Evolutionary conservation across 108 stramenopile genomes (phyloP).

Genomic region (Conticribra weissflogii): DNA sequence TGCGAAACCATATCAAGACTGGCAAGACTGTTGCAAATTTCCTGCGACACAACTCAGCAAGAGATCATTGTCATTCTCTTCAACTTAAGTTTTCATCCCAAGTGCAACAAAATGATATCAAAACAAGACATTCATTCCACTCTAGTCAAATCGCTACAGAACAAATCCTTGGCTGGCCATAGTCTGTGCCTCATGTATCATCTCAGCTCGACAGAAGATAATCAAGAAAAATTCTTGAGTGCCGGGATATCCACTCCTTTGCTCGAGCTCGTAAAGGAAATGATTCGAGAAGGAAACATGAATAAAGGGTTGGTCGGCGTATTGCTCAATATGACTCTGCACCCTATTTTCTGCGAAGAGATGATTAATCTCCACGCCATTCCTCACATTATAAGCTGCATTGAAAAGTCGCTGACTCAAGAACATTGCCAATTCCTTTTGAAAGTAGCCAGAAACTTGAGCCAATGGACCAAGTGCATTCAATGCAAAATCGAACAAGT

Average conservation of each 20-base stretch:
- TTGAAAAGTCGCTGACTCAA: slow-evolving; percentile 13
- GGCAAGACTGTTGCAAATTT: slow-evolving; percentile 2
- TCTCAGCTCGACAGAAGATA: slow-evolving; percentile 24
- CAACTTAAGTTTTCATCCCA: slow-evolving; percentile 37
- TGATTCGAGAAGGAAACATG: slow-evolving; percentile 1
- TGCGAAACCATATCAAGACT: slow-evolving; percentile 21
- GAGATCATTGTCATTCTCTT: slow-evolving; percentile 14
- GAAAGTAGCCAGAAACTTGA: slow-evolving; percentile 32
- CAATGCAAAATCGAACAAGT: slow-evolving; percentile 30
- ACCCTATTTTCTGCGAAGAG: slow-evolving; percentile 31
- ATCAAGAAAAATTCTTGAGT: slow-evolving; percentile 17
- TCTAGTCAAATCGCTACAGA: slow-evolving; percentile 13
- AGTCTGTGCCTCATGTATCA: slow-evolving; percentile 24
- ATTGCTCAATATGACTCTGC: slow-evolving; percentile 38
- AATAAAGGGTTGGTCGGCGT: slow-evolving; percentile 26
- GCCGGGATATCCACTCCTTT: slow-evolving; percentile 25
- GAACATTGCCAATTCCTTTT: slow-evolving; percentile 20
- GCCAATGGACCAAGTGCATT: slow-evolving; percentile 22
- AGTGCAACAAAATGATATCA: slow-evolving; percentile 23
- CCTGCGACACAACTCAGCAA: background rate
- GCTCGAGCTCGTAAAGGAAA: slow-evolving; percentile 11
- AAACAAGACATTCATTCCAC: slow-evolving; percentile 10
- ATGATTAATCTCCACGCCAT: background rate
- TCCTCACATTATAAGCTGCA: slow-evolving; percentile 1
- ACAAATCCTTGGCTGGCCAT: background rate